phyloP scores from a whole-genome alignment of 257 asterid genomes.

The Lantana camara region DNA sequence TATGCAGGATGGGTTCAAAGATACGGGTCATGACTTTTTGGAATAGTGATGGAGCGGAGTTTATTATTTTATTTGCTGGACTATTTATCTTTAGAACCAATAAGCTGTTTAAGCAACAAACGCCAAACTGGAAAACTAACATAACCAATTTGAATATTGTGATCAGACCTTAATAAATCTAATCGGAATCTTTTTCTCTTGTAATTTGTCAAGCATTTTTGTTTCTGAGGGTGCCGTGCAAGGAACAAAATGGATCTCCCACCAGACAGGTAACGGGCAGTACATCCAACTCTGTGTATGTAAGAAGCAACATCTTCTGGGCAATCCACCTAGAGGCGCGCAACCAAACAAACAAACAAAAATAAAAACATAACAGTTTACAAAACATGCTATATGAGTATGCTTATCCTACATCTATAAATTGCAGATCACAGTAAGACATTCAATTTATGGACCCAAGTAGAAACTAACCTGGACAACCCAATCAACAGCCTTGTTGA shows the following conservation, averaged over 20 bases:
- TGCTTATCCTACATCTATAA: too few relatives aligned
- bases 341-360: too few relatives aligned
- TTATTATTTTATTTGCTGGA: background rate
- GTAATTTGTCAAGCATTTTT: constrained; percentile 76
- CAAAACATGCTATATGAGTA: background rate
- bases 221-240: constrained; percentile 79
- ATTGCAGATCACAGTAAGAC: background rate
- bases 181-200: constrained; percentile 83
- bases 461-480: constrained; percentile 82
- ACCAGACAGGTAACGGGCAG: constrained; percentile 91
- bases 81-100: too few relatives aligned
- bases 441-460: too few relatives aligned
- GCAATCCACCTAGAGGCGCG: constrained; percentile 93
- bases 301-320: constrained; percentile 90
- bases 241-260: constrained; percentile 88
- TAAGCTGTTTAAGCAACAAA: too few relatives aligned
- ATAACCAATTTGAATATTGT: constrained; percentile 3
- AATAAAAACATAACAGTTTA: background rate
- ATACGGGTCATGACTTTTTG: too few relatives aligned
- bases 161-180: constrained; percentile 58
- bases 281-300: constrained; percentile 97
- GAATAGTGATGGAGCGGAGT: too few relatives aligned
- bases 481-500: constrained; percentile 91
- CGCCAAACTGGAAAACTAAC: too few relatives aligned
- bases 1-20: constrained; percentile 5